Conservation (phyloP, 257 asterid species). For the Rhazya stricta region DNA sequence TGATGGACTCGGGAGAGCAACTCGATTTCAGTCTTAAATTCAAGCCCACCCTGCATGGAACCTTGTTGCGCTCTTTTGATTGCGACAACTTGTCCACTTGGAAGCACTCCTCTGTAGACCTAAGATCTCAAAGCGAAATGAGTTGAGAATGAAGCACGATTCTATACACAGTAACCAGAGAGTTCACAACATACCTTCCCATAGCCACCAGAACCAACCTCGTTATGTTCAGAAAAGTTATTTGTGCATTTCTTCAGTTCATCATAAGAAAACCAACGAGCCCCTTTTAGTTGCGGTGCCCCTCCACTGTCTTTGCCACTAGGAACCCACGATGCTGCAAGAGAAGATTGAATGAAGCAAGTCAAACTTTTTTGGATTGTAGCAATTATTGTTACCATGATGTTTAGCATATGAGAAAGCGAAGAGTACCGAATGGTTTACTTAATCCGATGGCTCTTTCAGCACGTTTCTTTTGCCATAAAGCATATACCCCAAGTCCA, state of each 20-base stretch:
- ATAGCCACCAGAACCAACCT: constrained; percentile 93
- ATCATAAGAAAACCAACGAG: constrained; percentile 89
- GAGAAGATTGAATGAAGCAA: constrained; percentile 17
- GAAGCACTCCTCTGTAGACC: constrained; percentile 77
- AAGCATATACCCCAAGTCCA: constrained; percentile 58
- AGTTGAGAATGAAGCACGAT: not conserved
- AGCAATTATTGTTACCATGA: not conserved
- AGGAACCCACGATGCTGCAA: constrained; percentile 80
- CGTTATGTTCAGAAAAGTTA: constrained; percentile 70
- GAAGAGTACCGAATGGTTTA: constrained; percentile 76
- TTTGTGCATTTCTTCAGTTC: constrained; percentile 81
- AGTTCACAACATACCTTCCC: constrained; percentile 54
- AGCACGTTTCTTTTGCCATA: constrained; percentile 74
- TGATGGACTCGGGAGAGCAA: constrained; percentile 94
- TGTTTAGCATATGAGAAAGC: not conserved
- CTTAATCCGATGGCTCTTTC: constrained; percentile 76
- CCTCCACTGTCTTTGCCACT: constrained; percentile 84
- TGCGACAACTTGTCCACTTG: constrained; percentile 69
- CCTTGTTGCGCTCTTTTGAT: constrained; percentile 81
- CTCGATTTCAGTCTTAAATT: constrained; percentile 93
- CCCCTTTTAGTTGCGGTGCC: constrained; percentile 95
- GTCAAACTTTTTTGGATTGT: not conserved
- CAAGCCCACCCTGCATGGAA: constrained; percentile 83
- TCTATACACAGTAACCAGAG: not conserved
- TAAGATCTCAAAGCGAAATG: constrained; percentile 20